Evolutionary conservation across 306 rosid species (phyloP).

Genomic region (Glycine latifolia): DNA sequence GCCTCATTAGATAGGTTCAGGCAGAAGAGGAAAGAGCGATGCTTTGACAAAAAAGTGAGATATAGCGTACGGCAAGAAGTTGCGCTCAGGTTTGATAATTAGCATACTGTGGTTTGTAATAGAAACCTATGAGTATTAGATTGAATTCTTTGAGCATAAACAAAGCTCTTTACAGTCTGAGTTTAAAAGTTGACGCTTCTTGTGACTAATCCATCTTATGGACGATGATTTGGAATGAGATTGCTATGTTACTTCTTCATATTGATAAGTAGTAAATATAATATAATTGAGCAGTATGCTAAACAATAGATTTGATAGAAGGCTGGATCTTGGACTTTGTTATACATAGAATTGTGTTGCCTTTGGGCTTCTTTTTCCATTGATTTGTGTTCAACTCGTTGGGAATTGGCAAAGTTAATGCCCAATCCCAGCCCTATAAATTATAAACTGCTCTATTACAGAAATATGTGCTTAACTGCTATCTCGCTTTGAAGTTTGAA

Average conservation of each 20-base stretch:
- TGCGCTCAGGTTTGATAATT: constrained; percentile 82
- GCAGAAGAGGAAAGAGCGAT: constrained; percentile 88
- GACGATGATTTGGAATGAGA: constrained; percentile 27
- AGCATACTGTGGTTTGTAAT: constrained; percentile 21
- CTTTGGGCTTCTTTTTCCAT: constrained; percentile 1
- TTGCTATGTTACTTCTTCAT: constrained; percentile 12
- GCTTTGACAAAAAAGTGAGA: constrained; percentile 94
- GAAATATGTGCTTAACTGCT: constrained; percentile 22
- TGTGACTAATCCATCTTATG: constrained; percentile 6
- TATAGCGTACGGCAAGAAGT: constrained; percentile 96
- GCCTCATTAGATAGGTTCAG: constrained; percentile 91
- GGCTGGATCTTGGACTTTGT: background rate
- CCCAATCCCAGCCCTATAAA: background rate
- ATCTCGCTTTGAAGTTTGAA: constrained; percentile 6
- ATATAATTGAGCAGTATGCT: constrained; percentile 16
- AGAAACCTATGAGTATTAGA: constrained; percentile 4
- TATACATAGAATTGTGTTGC: background rate
- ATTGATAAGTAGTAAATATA: background rate
- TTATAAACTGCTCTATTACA: background rate
- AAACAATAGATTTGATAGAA: constrained; percentile 3
- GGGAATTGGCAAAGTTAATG: background rate
- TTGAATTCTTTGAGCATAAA: constrained; percentile 2
- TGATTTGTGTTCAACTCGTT: background rate
- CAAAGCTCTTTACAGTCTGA: constrained; percentile 4
- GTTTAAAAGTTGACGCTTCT: constrained; percentile 24